Evolutionary conservation across 2,329 filamentous ascomycete genomes (phyloP), one percentile per base, ranked within the genome.

Genomic region (Claviceps sp.): DNA sequence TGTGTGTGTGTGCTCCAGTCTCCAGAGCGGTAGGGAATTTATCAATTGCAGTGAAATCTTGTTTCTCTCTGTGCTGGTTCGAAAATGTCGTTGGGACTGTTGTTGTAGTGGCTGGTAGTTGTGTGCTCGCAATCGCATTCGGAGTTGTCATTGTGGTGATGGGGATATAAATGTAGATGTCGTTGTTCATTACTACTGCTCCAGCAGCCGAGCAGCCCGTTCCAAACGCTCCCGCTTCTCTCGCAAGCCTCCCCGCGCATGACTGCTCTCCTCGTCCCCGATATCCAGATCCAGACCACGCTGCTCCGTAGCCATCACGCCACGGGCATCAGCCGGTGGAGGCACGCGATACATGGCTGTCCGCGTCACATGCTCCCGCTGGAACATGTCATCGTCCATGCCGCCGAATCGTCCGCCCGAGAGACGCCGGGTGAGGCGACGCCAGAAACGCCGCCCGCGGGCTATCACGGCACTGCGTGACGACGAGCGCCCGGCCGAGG

Each of bases 161-260:
- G 1, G 2, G 2, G 20, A 20, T 20, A 20, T 20, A 29, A 8
- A 11, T 29, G 9, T 29, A 29, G 8, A 29, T 29, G 26, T 29
- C 26, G 26, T 29, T 11, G 38, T n/a, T 23, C 9, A 20, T 5
- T 23, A 43, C 20, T 61, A 59, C 44, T 62, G 59, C 34, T 59
- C 58, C 40, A 74, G 61, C 49, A 75, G 57, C 50, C 60, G 63
- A 34, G 67, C 64, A 1, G 73, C 72, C 34, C 71, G 62, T 42
- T 62, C 60, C 29, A 75, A 54, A 49, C 72, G 64, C 42, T 68
- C 68, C 48, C 67, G 63, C 53, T 62, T 69, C 45, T 68, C 63
- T 46, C 57, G 60, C 45, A 71, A 56, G 2, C 62, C 62, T 8
- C 60, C 60, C 42, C 53, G 56, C 9, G 54, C 51, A 43, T 58